Evolutionary conservation across 129 eudicot genomes (phyloP).

Genomic region (Deinandra increscens): DNA sequence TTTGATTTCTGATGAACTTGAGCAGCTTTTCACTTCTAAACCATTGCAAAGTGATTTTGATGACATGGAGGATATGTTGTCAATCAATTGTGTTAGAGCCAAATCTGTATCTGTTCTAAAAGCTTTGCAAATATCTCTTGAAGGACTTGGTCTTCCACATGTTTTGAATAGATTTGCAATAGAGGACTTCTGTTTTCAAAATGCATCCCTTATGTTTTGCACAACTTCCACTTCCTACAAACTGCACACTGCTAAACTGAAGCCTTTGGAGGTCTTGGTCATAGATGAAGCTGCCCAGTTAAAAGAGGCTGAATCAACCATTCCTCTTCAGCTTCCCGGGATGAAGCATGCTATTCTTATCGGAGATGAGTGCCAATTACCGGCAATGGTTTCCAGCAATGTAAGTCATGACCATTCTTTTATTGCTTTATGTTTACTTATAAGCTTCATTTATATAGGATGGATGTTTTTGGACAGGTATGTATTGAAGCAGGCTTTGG

Average conservation of each 20-base stretch:
- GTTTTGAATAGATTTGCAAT: slow-evolving; percentile 17
- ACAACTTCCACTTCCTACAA: slow-evolving; percentile 58
- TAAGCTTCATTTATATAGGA: background rate
- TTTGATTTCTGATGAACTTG: slow-evolving; percentile 38
- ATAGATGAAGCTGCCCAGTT: slow-evolving; percentile 60
- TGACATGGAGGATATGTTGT: background rate
- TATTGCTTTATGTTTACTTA: background rate
- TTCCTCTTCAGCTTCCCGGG: slow-evolving; percentile 50
- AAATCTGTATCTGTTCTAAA: slow-evolving; percentile 32
- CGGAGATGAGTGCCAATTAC: slow-evolving; percentile 59
- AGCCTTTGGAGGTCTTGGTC: slow-evolving; percentile 36
- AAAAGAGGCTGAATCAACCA: slow-evolving; percentile 48
- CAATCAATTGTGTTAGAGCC: slow-evolving; percentile 27
- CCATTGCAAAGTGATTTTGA: slow-evolving; percentile 16
- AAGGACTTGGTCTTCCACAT: slow-evolving; percentile 38
- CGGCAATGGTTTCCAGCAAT: slow-evolving; percentile 48
- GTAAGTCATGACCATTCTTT: slow-evolving; percentile 22
- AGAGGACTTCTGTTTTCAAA: slow-evolving; percentile 45
- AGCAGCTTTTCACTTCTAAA: slow-evolving; percentile 28
- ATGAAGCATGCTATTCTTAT: slow-evolving; percentile 46
- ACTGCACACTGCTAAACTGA: slow-evolving; percentile 34
- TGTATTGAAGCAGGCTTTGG: slow-evolving; percentile 44
- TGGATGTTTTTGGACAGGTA: slow-evolving; percentile 25
- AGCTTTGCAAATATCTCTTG: slow-evolving; percentile 42
- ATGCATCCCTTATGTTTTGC: slow-evolving; percentile 61